phyloP scores from a whole-genome alignment of 768 basidiomycete species.

The Sporobolomyces phaffii region DNA sequence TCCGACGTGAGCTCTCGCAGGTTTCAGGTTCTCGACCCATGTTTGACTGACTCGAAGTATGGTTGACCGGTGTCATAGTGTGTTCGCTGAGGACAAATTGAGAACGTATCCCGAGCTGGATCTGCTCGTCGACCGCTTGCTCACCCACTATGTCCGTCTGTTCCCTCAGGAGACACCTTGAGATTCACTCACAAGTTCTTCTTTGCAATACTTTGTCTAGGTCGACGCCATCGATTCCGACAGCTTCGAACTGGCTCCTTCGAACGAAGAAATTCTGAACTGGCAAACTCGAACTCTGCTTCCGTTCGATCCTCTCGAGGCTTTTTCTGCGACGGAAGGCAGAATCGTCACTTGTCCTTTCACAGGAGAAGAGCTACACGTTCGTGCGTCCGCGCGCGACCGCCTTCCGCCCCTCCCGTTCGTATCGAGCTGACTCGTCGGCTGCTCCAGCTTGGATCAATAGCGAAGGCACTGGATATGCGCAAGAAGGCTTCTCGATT shows the following conservation, averaged over 20 bases:
- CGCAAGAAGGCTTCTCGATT: slow-evolving; percentile 31
- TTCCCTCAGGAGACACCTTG: neutral
- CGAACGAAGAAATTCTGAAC: neutral
- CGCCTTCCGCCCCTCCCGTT: too few species aligned
- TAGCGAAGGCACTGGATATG: slow-evolving; percentile 28
- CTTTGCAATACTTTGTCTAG: too few species aligned
- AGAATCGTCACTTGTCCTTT: neutral
- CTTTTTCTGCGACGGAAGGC: neutral
- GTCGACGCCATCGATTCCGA: neutral
- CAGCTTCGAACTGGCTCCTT: neutral
- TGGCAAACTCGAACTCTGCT: neutral
- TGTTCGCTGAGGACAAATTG: neutral
- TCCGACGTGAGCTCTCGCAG: neutral
- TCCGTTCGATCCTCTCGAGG: neutral
- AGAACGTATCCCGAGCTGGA: slow-evolving; percentile 1
- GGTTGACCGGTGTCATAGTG: too few species aligned
- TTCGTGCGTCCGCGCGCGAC: slow-evolving; percentile 1
- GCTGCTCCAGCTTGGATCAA: slow-evolving; percentile 39
- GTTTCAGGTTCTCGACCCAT: neutral
- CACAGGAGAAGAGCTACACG: neutral
- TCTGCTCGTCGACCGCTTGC: neutral
- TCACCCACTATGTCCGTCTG: neutral
- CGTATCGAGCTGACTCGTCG: neutral
- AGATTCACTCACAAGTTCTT: too few species aligned
- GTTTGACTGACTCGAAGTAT: too few species aligned